phyloP scores from a whole-genome alignment of 768 basidiomycete species.

The Porpolomopsis calyptriformis region DNA sequence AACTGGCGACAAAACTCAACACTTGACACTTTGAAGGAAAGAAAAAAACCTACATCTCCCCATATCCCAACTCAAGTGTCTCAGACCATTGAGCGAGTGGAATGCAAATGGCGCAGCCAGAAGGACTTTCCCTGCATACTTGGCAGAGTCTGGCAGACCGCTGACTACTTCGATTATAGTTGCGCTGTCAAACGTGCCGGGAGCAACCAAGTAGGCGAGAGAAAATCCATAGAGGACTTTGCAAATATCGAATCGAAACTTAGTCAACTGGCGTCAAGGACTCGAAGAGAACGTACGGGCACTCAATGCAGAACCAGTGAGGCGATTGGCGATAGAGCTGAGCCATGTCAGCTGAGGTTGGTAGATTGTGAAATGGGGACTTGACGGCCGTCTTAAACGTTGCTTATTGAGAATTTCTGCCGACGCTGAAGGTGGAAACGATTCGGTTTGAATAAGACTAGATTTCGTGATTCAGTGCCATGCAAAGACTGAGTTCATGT shows the following conservation, averaged over 20 bases:
- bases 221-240: constrained; percentile 83
- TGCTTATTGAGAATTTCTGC: constrained; percentile 74
- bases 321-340: constrained; percentile 75
- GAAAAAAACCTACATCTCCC: constrained; percentile 63
- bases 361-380: constrained; percentile 96
- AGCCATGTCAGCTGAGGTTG: constrained; percentile 90
- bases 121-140: constrained; percentile 64
- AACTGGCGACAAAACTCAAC: constrained; percentile 36
- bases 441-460: constrained; percentile 55
- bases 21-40: neutral
- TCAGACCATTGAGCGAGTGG: constrained; percentile 83
- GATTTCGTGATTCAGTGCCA: neutral
- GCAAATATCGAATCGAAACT: neutral
- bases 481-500: neutral
- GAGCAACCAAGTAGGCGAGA: constrained; percentile 76
- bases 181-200: constrained; percentile 67
- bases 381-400: constrained; percentile 78
- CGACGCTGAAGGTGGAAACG: constrained; percentile 47
- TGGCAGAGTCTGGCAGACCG: constrained; percentile 64
- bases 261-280: neutral
- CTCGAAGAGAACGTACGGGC: constrained; percentile 38
- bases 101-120: constrained; percentile 84
- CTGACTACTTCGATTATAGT: constrained; percentile 65
- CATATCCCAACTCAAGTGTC: constrained; percentile 86
- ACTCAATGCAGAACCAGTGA: constrained; percentile 74